Evolutionary conservation across 805 yeast species (phyloP), one percentile per base, ranked within the genome.

Genomic region (Yarrowia divulgata): DNA sequence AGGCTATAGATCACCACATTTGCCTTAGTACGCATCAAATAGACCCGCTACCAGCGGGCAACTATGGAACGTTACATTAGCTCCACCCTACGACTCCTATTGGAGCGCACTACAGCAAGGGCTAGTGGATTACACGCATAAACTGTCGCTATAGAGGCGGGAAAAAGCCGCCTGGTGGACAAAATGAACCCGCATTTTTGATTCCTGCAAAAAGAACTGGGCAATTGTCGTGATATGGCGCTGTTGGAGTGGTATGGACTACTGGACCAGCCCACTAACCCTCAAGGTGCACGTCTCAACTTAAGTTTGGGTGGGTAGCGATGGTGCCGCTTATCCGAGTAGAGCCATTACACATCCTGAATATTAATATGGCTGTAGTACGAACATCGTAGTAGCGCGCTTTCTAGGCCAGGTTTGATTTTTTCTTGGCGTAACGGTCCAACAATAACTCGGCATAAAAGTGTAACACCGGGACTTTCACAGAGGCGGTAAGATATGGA

Each of bases 251-350:
- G 32, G 32, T 19, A 1, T 8, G 18, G 29, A 13, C 9, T 8
- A 29, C 32, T 29, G 16, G 29, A 9, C 57, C 57, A 52, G 40
- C 57, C 34, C 8, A 8, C 35, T 52, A 54, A 54, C 60, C 60
- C 18, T 37, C 60, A 54, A 54, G 60, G 60, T 54, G 19, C 60
- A 37, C 45, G 45, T 54, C 45, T 14, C 60, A 54, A 54, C 60
- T 8, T 54, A 19, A 23, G 60, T 54, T 54, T 39, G 18, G 57
- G 42, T 35, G 57, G 29, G 57, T 52, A 49, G n/a, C 50, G 12
- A 29, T 2, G 13, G 58, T 35, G 58, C 58, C 58, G 58, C 39
- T 14, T 49, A 49, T 52, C 58, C 58, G 58, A n/a, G 10, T 29
- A n/a, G 18, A 6, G 52, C 4, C 29, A 29, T 48, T 48, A 46